These are phyloP conservation scores for Xylaria sp. DNA, from an alignment of 2,329 filamentous ascomycete species.

Conservation along the genomic window DNA sequence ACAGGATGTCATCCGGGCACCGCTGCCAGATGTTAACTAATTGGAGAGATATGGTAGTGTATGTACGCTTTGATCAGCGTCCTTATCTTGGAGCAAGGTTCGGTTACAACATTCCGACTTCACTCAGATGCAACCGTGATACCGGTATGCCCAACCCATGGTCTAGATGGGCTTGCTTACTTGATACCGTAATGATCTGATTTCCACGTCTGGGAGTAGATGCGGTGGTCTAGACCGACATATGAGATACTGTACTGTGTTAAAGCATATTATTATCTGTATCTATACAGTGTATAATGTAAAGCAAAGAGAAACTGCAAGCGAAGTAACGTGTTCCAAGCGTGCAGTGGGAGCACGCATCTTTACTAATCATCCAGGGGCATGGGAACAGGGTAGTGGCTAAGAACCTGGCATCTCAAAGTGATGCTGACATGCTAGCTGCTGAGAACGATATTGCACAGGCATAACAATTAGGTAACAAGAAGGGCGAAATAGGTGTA, in stretches of 20 bases:
- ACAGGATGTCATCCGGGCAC: slow-evolving; percentile 11
- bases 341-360: neutral
- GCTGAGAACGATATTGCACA: neutral
- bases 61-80: slow-evolving; percentile 1
- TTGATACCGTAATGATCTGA: slow-evolving; percentile 10
- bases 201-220: neutral
- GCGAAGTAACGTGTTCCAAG: neutral
- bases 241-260: neutral
- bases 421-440: neutral
- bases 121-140: neutral
- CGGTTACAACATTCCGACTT: slow-evolving; percentile 20
- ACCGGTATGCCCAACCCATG: slow-evolving; percentile 1
- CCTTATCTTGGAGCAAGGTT: slow-evolving; percentile 6
- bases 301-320: neutral
- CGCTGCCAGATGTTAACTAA: neutral
- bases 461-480: neutral
- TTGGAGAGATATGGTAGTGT: neutral
- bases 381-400: neutral
- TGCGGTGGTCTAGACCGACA: neutral
- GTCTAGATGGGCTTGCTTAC: neutral
- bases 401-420: neutral
- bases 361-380: neutral
- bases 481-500: neutral
- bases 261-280: neutral
- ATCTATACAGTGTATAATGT: neutral